Evolutionary conservation across 2,329 filamentous ascomycete species (phyloP).

Genomic region (Diaporthe citrichinensis): DNA sequence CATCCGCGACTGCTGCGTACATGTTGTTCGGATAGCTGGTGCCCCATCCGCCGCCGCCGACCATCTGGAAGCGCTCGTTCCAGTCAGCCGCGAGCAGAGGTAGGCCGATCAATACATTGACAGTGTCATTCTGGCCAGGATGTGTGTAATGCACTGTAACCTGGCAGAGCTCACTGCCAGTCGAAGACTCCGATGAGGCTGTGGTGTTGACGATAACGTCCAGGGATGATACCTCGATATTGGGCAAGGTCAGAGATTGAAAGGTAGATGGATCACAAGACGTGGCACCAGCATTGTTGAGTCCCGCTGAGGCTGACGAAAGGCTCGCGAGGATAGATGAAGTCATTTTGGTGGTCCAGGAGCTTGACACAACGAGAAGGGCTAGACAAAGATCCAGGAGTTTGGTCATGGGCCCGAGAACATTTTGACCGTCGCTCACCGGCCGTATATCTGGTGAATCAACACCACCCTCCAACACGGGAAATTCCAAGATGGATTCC

Average conservation of each 20-base stretch:
- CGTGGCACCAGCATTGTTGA: not conserved
- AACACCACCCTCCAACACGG: not conserved
- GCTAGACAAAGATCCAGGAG: not conserved
- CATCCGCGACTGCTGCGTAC: not conserved
- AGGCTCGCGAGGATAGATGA: not conserved
- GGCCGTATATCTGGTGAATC: not conserved
- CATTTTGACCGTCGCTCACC: not conserved
- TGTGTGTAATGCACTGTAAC: slow-evolving; percentile 35
- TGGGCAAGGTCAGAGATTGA: not conserved
- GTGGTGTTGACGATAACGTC: slow-evolving; percentile 9
- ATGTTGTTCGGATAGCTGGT: slow-evolving; percentile 36
- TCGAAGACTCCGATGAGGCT: not conserved
- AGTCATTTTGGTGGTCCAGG: not conserved
- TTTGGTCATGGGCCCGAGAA: not conserved
- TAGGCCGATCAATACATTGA: slow-evolving; percentile 23
- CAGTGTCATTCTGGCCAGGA: slow-evolving; percentile 23
- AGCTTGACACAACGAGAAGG: not conserved
- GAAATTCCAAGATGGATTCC: not conserved
- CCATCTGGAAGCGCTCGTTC: slow-evolving; percentile 35
- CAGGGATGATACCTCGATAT: not conserved
- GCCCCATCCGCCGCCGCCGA: slow-evolving; percentile 28
- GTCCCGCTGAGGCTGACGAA: not conserved
- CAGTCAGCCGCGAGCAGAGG: slow-evolving; percentile 5
- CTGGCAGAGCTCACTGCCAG: slow-evolving; percentile 15
- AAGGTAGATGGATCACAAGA: not conserved